These are phyloP conservation scores for Cucumis variabilis DNA, from an alignment of 331 rosid species.

Conservation along the genomic window DNA sequence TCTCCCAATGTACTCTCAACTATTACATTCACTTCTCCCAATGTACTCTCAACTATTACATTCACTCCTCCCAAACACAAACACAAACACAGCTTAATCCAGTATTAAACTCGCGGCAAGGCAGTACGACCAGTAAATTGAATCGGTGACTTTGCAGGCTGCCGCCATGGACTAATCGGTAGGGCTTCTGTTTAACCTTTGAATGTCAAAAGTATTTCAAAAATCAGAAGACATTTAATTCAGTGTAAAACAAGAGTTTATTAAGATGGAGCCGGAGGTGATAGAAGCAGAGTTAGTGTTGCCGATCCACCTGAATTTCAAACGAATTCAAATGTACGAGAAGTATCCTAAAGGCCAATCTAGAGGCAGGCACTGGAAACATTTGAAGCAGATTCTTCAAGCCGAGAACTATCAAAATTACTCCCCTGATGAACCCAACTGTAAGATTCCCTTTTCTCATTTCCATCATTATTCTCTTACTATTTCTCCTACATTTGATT, in stretches of 20 bases:
- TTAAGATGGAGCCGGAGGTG: conserved; percentile 76
- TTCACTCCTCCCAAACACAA: too few species aligned
- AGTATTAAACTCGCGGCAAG: too few species aligned
- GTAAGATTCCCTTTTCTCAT: conserved; percentile 41
- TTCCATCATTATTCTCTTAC: not conserved
- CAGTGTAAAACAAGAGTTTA: not conserved
- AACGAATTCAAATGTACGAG: conserved; percentile 85
- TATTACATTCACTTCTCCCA: too few species aligned
- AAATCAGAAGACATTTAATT: not conserved
- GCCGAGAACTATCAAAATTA: conserved; percentile 83
- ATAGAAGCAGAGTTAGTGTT: conserved; percentile 85
- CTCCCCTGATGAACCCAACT: conserved; percentile 85
- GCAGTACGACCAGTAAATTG: too few species aligned
- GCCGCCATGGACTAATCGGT: not conserved
- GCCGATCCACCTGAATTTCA: conserved; percentile 81
- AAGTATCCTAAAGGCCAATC: conserved; percentile 97
- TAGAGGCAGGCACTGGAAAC: conserved; percentile 96
- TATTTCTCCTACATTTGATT: not conserved
- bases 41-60: too few species aligned
- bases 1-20: too few species aligned
- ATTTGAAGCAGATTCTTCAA: conserved; percentile 95
- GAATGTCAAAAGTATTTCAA: not conserved
- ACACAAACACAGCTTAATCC: too few species aligned
- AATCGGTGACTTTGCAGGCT: too few species aligned
- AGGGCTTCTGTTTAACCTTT: not conserved